Evolutionary conservation across 345 rosid species (phyloP).

Genomic region (Populus davidiana): DNA sequence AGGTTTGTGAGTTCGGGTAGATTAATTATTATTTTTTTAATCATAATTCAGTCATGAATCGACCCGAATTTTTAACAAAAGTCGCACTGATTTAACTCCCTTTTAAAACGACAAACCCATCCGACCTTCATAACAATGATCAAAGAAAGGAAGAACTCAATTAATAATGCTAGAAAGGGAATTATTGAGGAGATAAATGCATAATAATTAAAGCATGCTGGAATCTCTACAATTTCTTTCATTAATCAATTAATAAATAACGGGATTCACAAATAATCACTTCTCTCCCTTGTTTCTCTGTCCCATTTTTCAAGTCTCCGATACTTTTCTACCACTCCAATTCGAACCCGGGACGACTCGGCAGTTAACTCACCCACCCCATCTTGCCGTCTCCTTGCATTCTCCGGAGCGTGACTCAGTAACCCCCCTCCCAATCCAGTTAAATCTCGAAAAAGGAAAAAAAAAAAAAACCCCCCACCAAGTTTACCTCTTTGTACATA

Average conservation of each 20-base stretch:
- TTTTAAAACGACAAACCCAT: too few relatives aligned
- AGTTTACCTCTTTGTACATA: neutral
- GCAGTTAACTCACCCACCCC: slow-evolving; percentile 12
- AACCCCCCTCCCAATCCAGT: neutral
- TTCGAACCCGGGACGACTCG: slow-evolving; percentile 31
- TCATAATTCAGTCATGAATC: too few relatives aligned
- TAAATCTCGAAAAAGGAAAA: neutral
- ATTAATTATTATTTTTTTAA: too few relatives aligned
- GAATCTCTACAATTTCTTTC: slow-evolving; percentile 6
- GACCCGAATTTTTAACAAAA: too few relatives aligned
- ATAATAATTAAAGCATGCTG: neutral
- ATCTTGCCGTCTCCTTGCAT: slow-evolving; percentile 14
- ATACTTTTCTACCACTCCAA: neutral
- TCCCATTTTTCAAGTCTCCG: neutral
- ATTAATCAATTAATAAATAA: slow-evolving; percentile 15
- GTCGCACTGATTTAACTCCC: too few relatives aligned
- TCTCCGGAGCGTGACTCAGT: neutral
- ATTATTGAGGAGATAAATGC: neutral
- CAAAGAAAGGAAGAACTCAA: neutral
- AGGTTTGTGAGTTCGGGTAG: too few relatives aligned
- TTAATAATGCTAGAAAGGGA: neutral
- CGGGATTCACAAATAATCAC: slow-evolving; percentile 13
- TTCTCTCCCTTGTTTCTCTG: neutral
- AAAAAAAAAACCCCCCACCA: neutral
- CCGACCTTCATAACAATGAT: too few relatives aligned